Evolutionary conservation across 2,329 filamentous ascomycete genomes (phyloP).

Genomic region (Trichoderma koningiopsis): DNA sequence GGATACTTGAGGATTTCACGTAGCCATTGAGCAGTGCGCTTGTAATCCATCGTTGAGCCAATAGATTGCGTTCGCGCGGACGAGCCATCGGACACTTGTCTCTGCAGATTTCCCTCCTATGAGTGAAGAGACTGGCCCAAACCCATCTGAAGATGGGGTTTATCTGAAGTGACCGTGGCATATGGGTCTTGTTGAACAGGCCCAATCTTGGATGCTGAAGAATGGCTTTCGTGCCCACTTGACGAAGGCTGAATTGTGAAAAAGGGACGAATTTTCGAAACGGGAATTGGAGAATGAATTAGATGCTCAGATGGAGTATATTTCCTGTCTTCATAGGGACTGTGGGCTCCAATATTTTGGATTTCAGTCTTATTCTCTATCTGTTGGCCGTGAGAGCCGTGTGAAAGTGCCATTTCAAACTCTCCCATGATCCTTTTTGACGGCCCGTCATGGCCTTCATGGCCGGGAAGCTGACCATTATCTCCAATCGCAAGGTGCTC

Average conservation of each 20-base stretch:
- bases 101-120: slow-evolving; percentile 5
- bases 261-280: slow-evolving; percentile 29
- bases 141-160: slow-evolving; percentile 12
- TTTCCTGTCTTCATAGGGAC: neutral
- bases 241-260: slow-evolving; percentile 4
- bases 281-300: slow-evolving; percentile 27
- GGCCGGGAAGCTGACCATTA: neutral
- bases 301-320: slow-evolving; percentile 4
- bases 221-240: slow-evolving; percentile 11
- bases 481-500: neutral
- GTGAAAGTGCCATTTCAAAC: neutral
- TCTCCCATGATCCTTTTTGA: neutral
- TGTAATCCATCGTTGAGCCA: slow-evolving; percentile 38
- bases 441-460: neutral
- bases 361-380: neutral
- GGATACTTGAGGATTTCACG: slow-evolving; percentile 36
- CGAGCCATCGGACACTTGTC: slow-evolving; percentile 14
- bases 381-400: neutral
- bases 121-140: slow-evolving; percentile 21
- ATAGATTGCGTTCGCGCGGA: slow-evolving; percentile 33
- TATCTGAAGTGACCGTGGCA: neutral
- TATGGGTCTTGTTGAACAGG: neutral
- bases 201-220: slow-evolving; percentile 25
- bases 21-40: slow-evolving; percentile 40
- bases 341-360: neutral